Conservation (phyloP, 2,329 filamentous ascomycete species). For the Chaetothyriales sp. region DNA sequence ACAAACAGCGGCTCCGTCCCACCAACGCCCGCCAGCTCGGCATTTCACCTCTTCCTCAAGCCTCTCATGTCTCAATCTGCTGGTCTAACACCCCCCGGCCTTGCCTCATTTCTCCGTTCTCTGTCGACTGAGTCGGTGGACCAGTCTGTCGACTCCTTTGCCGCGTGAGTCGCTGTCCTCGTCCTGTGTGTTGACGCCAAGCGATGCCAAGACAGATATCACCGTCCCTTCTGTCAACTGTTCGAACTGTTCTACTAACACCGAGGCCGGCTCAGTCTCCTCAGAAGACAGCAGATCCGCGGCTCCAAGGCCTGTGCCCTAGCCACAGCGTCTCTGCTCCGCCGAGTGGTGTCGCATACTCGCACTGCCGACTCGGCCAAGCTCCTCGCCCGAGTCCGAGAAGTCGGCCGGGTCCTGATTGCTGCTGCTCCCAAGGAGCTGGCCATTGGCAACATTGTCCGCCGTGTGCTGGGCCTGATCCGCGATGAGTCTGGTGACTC, state of each 20-base stretch:
- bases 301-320: constrained; percentile 79
- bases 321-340: constrained; percentile 75
- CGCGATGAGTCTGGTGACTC: constrained; percentile 80
- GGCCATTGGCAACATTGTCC: constrained; percentile 85
- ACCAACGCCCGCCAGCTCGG: not conserved
- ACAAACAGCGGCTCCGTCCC: not conserved
- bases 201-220: not conserved
- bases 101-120: constrained; percentile 64
- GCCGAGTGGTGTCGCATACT: constrained; percentile 69
- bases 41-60: constrained; percentile 4
- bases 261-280: constrained; percentile 40
- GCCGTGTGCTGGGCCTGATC: constrained; percentile 76
- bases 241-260: constrained; percentile 8
- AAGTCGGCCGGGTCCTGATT: constrained; percentile 61
- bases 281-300: constrained; percentile 80
- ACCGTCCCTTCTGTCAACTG: too few relatives aligned
- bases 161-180: constrained; percentile 46
- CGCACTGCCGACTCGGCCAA: constrained; percentile 63
- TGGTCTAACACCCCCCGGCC: constrained; percentile 50
- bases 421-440: constrained; percentile 80
- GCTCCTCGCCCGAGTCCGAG: constrained; percentile 65
- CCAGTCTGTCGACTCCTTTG: constrained; percentile 65
- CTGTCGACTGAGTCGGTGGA: constrained; percentile 63
- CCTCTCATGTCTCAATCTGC: constrained; percentile 42
- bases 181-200: constrained; percentile 1